phyloP scores from a whole-genome alignment of 2,329 filamentous ascomycete genomes.

The Diaporthe sp. region DNA sequence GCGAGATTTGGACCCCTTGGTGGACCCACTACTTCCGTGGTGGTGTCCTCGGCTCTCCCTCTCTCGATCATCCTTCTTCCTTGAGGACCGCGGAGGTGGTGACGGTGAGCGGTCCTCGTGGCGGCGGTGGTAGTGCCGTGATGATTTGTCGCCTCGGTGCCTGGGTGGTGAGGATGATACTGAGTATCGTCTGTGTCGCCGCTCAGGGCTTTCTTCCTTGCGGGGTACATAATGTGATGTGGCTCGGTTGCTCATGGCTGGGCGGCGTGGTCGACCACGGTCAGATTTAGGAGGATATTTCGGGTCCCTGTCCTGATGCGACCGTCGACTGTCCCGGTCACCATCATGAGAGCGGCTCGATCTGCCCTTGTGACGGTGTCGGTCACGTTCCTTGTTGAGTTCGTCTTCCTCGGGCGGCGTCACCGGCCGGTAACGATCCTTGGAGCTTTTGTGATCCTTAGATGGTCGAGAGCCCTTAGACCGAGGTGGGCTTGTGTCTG shows the following conservation, averaged over 20 bases:
- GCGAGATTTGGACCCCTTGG: constrained; percentile 1
- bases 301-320: constrained; percentile 26
- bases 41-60: constrained; percentile 16
- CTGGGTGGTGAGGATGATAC: constrained; percentile 25
- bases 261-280: constrained; percentile 30
- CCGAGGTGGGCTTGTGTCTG: constrained; percentile 3
- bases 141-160: constrained; percentile 12
- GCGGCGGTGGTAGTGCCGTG: constrained; percentile 7
- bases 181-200: constrained; percentile 24
- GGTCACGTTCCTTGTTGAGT: constrained; percentile 12
- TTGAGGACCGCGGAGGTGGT: constrained; percentile 11
- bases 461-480: not conserved
- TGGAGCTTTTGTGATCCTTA: not conserved
- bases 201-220: constrained; percentile 15
- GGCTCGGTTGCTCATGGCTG: constrained; percentile 19
- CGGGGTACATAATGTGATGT: constrained; percentile 29
- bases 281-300: constrained; percentile 31
- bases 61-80: constrained; percentile 10
- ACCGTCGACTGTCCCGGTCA: constrained; percentile 4
- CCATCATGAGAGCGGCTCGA: not conserved
- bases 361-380: constrained; percentile 10
- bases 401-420: constrained; percentile 33
- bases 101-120: constrained; percentile 17
- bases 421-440: constrained; percentile 9
- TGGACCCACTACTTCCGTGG: constrained; percentile 7